Evolutionary conservation across 345 rosid genomes (phyloP).

Genomic region (Kandelia obovata): DNA sequence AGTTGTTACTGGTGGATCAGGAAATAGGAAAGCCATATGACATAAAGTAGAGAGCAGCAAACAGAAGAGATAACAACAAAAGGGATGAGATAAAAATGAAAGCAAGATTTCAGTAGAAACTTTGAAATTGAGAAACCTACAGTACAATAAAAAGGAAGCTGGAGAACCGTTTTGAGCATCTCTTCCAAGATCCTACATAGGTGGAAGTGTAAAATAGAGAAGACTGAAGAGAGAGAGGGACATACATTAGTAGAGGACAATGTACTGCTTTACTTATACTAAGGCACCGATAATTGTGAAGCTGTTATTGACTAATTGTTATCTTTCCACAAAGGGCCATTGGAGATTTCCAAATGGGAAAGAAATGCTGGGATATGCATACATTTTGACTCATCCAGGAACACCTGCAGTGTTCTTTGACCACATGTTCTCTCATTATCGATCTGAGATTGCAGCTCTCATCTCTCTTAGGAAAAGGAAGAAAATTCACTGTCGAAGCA

Average conservation of each 20-base stretch:
- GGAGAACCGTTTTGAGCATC: not conserved
- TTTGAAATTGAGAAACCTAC: too few relatives aligned
- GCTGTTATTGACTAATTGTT: not conserved
- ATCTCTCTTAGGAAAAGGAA: constrained; percentile 68
- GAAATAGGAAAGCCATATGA: too few relatives aligned
- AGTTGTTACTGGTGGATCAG: too few relatives aligned
- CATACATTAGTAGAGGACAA: not conserved
- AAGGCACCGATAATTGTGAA: not conserved
- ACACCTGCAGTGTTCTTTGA: constrained; percentile 91
- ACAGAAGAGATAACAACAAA: not conserved
- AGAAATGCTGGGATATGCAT: constrained; percentile 98
- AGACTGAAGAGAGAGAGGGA: not conserved
- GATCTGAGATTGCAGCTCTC: constrained; percentile 63
- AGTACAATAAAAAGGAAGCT: not conserved
- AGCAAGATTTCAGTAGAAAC: too few relatives aligned
- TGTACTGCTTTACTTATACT: too few relatives aligned
- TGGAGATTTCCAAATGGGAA: constrained; percentile 97
- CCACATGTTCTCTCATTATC: constrained; percentile 68
- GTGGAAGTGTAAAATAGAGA: not conserved
- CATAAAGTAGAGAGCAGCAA: too few relatives aligned
- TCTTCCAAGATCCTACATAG: not conserved
- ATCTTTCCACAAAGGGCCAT: constrained; percentile 54
- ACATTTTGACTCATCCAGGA: constrained; percentile 95
- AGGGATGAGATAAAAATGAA: too few relatives aligned
- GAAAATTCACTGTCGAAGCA: constrained; percentile 78